phyloP scores from a whole-genome alignment of 495 filamentous ascomycete genomes.

The Trichoderma gamsii region DNA sequence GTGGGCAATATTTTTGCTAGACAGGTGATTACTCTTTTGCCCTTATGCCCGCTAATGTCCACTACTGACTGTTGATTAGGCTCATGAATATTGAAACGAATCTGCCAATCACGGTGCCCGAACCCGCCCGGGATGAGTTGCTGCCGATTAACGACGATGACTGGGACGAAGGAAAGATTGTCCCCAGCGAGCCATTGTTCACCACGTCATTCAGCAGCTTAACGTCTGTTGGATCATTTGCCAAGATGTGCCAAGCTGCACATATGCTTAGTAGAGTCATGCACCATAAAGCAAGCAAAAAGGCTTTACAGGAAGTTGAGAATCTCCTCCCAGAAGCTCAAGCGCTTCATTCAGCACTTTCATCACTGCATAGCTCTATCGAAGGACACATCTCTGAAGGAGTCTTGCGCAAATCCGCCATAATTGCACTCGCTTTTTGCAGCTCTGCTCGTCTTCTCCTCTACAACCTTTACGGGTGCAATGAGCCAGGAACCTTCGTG shows the following conservation, averaged over 20 bases:
- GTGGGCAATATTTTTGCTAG: constrained; percentile 1
- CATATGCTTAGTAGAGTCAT: constrained; percentile 4
- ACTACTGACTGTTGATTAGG: neutral
- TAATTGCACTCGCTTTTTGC: neutral
- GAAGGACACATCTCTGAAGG: neutral
- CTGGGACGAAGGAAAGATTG: constrained; percentile 6
- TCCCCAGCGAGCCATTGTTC: neutral
- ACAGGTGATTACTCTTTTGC: neutral
- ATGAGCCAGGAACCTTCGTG: neutral
- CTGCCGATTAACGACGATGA: neutral
- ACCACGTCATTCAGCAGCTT: constrained; percentile 4
- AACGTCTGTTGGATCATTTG: neutral
- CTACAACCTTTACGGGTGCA: constrained; percentile 1
- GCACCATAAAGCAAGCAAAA: neutral
- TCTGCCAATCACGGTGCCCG: neutral
- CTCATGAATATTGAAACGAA: constrained; percentile 7
- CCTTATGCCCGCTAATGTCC: neutral
- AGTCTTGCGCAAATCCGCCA: neutral
- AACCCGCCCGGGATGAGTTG: neutral
- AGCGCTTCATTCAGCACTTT: neutral
- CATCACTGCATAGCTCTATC: neutral
- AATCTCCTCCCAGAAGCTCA: neutral
- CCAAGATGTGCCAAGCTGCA: neutral
- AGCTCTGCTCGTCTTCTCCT: neutral
- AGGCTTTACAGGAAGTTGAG: neutral